Evolutionary conservation across 2,329 filamentous ascomycete species (phyloP).

Genomic region (Trichoderma simmonsii): DNA sequence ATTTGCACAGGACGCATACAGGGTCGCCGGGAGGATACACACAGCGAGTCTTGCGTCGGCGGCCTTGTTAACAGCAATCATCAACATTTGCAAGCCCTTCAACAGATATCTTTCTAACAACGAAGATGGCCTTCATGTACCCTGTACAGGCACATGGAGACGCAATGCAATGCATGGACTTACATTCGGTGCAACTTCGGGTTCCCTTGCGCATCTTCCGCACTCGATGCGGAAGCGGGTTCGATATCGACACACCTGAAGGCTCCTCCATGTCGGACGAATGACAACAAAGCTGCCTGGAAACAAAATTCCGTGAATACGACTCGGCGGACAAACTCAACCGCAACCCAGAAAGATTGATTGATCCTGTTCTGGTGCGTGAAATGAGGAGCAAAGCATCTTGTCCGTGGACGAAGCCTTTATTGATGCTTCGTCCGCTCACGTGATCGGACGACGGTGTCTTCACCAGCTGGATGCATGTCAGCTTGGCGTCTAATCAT

Average conservation of each 20-base stretch:
- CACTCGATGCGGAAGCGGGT: background rate
- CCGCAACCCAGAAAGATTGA: background rate
- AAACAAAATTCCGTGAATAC: background rate
- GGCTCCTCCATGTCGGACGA: slow-evolving; percentile 4
- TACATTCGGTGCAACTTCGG: slow-evolving; percentile 28
- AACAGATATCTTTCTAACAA: background rate
- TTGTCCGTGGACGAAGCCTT: slow-evolving; percentile 23
- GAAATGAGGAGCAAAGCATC: background rate
- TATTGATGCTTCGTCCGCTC: background rate
- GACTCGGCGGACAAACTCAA: background rate
- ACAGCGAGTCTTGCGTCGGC: slow-evolving; percentile 46
- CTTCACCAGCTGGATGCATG: background rate
- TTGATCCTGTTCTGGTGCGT: background rate
- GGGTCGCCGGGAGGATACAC: slow-evolving; percentile 38
- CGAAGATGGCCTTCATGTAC: background rate
- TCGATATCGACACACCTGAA: background rate
- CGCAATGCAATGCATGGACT: background rate
- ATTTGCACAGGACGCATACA: slow-evolving; percentile 40
- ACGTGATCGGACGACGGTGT: background rate
- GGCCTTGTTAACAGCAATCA: slow-evolving; percentile 31
- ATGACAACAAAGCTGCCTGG: background rate
- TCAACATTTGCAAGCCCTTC: background rate
- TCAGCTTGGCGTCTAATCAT: background rate
- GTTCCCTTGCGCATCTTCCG: slow-evolving; percentile 29
- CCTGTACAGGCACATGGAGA: background rate